Percentiles rank a stretch among this genome's conserved stretches.
Evolutionary conservation across 2,329 filamentous ascomycete species (phyloP).

Genomic region (Bipolaris oryzae): DNA sequence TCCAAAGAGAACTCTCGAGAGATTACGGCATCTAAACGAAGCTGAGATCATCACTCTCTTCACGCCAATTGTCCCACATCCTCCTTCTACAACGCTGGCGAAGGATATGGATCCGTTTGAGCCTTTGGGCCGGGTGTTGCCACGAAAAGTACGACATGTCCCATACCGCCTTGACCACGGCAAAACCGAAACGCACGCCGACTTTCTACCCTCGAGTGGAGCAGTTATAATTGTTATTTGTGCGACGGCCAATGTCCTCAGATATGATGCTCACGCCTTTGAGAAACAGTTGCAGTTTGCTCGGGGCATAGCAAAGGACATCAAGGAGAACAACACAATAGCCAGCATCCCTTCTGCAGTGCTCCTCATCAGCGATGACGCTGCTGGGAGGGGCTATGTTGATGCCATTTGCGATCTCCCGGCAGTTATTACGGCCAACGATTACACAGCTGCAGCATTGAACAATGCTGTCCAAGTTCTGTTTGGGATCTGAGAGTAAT

Average conservation of each 20-base stretch:
- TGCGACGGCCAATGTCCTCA: conserved; percentile 35
- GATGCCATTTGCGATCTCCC: conserved; percentile 35
- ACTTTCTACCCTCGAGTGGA: conserved; percentile 66
- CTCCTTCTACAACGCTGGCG: conserved; percentile 39
- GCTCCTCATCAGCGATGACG: conserved; percentile 33
- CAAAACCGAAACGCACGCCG: conserved; percentile 67
- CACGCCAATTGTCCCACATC: conserved; percentile 61
- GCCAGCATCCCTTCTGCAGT: conserved; percentile 33
- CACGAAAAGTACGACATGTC: conserved; percentile 69
- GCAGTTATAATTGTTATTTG: conserved; percentile 65
- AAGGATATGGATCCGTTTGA: conserved; percentile 72
- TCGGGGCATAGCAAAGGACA: conserved; percentile 25
- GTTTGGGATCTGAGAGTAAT: conserved; percentile 26
- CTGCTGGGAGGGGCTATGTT: conserved; percentile 22
- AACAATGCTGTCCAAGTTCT: conserved; percentile 32
- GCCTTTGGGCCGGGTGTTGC: conserved; percentile 68
- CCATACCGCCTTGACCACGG: conserved; percentile 70
- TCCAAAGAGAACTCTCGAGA: conserved; percentile 28
- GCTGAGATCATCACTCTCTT: conserved; percentile 53
- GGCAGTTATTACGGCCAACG: conserved; percentile 33
- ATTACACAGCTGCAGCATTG: conserved; percentile 39
- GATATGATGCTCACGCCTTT: conserved; percentile 30
- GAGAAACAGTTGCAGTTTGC: conserved; percentile 43
- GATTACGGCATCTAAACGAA: conserved; percentile 45
- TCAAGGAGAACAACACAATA: conserved; percentile 21